Percentiles rank a stretch among this genome's conserved stretches.
Evolutionary conservation across 1,139 yeast species (phyloP).

Genomic region (Suhomyces coccinellae): DNA sequence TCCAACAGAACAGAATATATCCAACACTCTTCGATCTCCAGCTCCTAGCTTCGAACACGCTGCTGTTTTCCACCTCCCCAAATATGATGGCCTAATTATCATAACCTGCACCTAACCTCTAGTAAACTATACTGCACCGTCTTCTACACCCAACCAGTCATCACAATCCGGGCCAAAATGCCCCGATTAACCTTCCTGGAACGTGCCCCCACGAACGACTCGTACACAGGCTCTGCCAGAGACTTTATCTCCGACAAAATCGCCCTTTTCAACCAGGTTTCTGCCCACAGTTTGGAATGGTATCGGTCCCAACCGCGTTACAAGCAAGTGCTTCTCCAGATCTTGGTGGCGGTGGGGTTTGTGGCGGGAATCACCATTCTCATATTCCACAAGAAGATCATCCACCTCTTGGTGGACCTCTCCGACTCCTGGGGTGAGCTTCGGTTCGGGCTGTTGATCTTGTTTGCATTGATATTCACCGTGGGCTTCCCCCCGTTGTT

Average conservation of each 20-base stretch:
- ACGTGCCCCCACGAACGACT: conserved; percentile 18
- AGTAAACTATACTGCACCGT: background rate
- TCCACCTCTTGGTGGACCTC: conserved; percentile 44
- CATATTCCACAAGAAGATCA: conserved; percentile 49
- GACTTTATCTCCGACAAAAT: conserved; percentile 9
- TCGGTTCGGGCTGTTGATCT: conserved; percentile 52
- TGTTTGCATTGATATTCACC: conserved; percentile 47
- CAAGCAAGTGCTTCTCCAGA: conserved; percentile 15
- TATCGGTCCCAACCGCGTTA: conserved; percentile 15
- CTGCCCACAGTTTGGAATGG: conserved; percentile 13
- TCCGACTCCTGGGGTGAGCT: conserved; percentile 49
- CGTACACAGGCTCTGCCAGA: background rate
- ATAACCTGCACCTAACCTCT: background rate
- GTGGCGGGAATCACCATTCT: conserved; percentile 33
- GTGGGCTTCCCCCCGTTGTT: conserved; percentile 82
- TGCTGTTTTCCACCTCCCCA: no score
- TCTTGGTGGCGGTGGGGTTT: conserved; percentile 17
- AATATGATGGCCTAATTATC: no score
- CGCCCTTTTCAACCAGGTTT: conserved; percentile 4
- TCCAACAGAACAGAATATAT: background rate
- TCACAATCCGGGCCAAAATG: background rate
- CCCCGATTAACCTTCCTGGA: conserved; percentile 8
- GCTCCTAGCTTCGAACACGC: no score
- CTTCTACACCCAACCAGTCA: background rate
- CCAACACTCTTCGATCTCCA: background rate